phyloP scores from a whole-genome alignment of 2,329 filamentous ascomycete genomes.

The Colletotrichum musae region DNA sequence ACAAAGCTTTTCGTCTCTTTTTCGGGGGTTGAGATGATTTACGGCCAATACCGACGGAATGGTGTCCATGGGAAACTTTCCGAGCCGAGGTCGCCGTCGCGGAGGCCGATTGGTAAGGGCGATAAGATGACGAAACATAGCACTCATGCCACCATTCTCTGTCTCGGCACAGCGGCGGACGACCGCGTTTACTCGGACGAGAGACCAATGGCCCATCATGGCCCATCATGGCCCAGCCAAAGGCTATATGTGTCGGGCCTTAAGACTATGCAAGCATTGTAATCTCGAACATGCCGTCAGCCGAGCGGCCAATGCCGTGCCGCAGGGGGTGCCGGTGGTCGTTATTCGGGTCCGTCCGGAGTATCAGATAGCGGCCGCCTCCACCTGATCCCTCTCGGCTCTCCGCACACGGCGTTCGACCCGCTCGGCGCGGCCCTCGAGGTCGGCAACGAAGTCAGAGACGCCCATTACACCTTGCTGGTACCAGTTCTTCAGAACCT shows the following conservation, averaged over 20 bases:
- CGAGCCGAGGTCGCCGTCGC: not conserved
- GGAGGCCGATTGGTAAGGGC: too few relatives aligned
- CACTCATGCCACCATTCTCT: not conserved
- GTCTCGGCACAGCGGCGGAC: constrained; percentile 17
- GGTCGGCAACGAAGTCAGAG: constrained; percentile 78
- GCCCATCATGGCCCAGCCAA: not conserved
- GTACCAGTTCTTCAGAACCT: constrained; percentile 79
- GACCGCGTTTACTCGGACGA: not conserved
- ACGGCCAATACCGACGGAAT: constrained; percentile 8
- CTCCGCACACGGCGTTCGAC: constrained; percentile 77
- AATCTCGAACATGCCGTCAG: not conserved
- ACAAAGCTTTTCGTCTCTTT: constrained; percentile 19
- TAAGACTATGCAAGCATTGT: constrained; percentile 6
- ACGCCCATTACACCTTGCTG: constrained; percentile 78
- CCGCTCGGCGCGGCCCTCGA: constrained; percentile 76
- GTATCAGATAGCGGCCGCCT: constrained; percentile 47
- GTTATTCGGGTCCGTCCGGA: not conserved
- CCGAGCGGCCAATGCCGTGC: not conserved
- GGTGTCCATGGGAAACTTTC: not conserved
- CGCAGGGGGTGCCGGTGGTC: not conserved
- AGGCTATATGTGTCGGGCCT: constrained; percentile 5
- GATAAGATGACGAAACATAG: not conserved
- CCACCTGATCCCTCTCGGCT: constrained; percentile 71
- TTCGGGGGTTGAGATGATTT: constrained; percentile 20
- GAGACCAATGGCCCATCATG: not conserved